Percentiles rank a stretch among this genome's conserved stretches.
These are phyloP conservation scores for Cryptococcus neoformans DNA, from an alignment of 1,284 basidiomycete genomes.

Conservation along the genomic window DNA sequence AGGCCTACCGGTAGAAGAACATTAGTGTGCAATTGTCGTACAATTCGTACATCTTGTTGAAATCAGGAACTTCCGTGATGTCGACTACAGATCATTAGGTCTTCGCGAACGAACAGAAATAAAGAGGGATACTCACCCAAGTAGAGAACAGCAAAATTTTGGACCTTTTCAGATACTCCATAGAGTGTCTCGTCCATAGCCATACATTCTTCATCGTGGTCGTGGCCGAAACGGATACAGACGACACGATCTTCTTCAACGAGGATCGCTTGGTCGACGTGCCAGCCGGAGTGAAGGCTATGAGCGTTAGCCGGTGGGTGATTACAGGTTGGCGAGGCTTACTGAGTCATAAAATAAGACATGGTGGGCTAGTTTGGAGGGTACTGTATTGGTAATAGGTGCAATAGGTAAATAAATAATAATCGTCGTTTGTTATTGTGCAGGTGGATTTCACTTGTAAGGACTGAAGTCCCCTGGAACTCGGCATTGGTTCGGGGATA, in stretches of 20 bases:
- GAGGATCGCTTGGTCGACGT: conserved; percentile 93
- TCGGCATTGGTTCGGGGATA: not conserved
- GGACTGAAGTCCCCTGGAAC: too few species aligned
- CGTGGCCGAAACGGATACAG: conserved; percentile 92
- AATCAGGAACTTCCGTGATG: conserved; percentile 97
- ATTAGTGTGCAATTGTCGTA: conserved; percentile 95
- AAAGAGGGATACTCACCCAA: conserved; percentile 49
- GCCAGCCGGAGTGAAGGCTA: conserved; percentile 86
- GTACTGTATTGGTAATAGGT: not conserved
- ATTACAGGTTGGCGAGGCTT: conserved; percentile 10
- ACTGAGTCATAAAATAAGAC: conserved; percentile 54
- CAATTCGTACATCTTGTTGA: conserved; percentile 77
- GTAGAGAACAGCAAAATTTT: conserved; percentile 98
- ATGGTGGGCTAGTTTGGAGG: conserved; percentile 21
- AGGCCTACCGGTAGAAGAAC: conserved; percentile 88
- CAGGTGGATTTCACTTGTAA: too few species aligned
- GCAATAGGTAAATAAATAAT: too few species aligned
- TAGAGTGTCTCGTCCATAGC: conserved; percentile 98
- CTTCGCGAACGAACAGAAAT: too few species aligned
- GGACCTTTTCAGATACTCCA: conserved; percentile 88
- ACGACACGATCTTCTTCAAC: conserved; percentile 97
- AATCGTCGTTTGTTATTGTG: too few species aligned
- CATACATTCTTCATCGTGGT: conserved; percentile 96
- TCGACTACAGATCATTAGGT: conserved; percentile 58
- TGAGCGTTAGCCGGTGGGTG: not conserved